Percentiles rank a stretch among this genome's conserved stretches.
Evolutionary conservation across 164 flowering plant species (phyloP).

Genomic region (Tinospora cordifolia): DNA sequence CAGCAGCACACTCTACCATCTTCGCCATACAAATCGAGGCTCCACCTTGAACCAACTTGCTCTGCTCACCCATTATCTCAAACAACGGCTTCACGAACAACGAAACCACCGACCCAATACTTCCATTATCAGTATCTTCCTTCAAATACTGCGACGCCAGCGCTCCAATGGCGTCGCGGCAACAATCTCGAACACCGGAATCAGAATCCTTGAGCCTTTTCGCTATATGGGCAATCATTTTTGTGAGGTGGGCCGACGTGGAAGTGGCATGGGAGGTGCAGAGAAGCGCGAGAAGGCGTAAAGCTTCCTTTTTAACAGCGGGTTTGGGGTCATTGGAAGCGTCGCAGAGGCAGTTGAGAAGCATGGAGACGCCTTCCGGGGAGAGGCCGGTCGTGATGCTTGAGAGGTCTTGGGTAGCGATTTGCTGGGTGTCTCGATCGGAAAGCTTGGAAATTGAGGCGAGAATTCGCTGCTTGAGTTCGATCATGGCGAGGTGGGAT

Average conservation of each 20-base stretch:
- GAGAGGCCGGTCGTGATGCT: slow-evolving; percentile 42
- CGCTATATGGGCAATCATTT: slow-evolving; percentile 57
- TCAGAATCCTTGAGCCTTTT: slow-evolving; percentile 74
- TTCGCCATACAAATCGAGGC: slow-evolving; percentile 79
- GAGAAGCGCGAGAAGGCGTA: slow-evolving; percentile 52
- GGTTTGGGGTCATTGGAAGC: slow-evolving; percentile 63
- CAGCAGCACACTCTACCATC: slow-evolving; percentile 67
- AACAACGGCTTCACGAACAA: slow-evolving; percentile 82
- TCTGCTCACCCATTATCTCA: slow-evolving; percentile 86
- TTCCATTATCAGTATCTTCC: slow-evolving; percentile 27
- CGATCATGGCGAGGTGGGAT: slow-evolving; percentile 73
- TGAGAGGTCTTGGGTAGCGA: slow-evolving; percentile 77
- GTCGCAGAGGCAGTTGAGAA: slow-evolving; percentile 80
- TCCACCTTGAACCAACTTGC: slow-evolving; percentile 71
- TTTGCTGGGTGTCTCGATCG: slow-evolving; percentile 85
- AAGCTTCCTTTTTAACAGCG: slow-evolving; percentile 64
- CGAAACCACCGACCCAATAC: slow-evolving; percentile 37
- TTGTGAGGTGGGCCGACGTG: slow-evolving; percentile 59
- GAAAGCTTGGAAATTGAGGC: slow-evolving; percentile 77
- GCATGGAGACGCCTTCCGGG: slow-evolving; percentile 61
- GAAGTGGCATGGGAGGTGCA: slow-evolving; percentile 48
- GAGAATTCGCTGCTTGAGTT: slow-evolving; percentile 75
- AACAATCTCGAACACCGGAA: slow-evolving; percentile 67
- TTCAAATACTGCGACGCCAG: slow-evolving; percentile 47
- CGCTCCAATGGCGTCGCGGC: slow-evolving; percentile 63